Conservation (phyloP, 805 yeast genomes). For the Candida jianshihensis region DNA sequence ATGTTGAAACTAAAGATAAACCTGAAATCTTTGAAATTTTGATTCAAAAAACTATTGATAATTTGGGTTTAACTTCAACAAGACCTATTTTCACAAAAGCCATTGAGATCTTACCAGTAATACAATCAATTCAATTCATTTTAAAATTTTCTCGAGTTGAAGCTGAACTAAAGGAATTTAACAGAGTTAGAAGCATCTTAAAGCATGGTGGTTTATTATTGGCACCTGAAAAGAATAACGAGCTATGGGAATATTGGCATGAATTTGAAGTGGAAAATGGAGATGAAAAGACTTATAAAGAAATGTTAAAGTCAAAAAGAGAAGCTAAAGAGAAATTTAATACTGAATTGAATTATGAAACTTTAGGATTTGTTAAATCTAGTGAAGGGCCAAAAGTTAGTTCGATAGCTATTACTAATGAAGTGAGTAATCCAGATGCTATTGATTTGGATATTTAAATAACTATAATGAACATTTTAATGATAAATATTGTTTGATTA, state of each 20-base stretch:
- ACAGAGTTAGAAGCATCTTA: slow-evolving; percentile 57
- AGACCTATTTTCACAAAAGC: slow-evolving; percentile 49
- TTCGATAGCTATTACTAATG: slow-evolving; percentile 14
- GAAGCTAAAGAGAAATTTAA: slow-evolving; percentile 24
- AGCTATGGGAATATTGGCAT: slow-evolving; percentile 66
- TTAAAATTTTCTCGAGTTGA: slow-evolving; percentile 56
- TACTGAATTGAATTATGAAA: slow-evolving; percentile 23
- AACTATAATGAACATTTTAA: neutral
- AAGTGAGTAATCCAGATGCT: slow-evolving; percentile 44
- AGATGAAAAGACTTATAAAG: slow-evolving; percentile 61
- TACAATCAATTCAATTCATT: slow-evolving; percentile 35
- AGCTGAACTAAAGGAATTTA: slow-evolving; percentile 39
- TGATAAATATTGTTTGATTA: slow-evolving; percentile 1
- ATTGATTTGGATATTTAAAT: slow-evolving; percentile 47
- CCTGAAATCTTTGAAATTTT: slow-evolving; percentile 37
- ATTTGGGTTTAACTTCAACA: slow-evolving; percentile 35
- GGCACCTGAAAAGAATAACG: slow-evolving; percentile 25
- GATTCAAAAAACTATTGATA: slow-evolving; percentile 32
- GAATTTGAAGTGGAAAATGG: slow-evolving; percentile 70
- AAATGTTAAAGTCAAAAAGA: slow-evolving; percentile 61
- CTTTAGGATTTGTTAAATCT: slow-evolving; percentile 45
- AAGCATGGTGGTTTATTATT: slow-evolving; percentile 43
- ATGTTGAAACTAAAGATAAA: slow-evolving; percentile 24
- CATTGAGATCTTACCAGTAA: slow-evolving; percentile 38
- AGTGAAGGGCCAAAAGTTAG: slow-evolving; percentile 29